Evolutionary conservation across 768 basidiomycete species (phyloP).

Genomic region (Lactarius deliciosus): DNA sequence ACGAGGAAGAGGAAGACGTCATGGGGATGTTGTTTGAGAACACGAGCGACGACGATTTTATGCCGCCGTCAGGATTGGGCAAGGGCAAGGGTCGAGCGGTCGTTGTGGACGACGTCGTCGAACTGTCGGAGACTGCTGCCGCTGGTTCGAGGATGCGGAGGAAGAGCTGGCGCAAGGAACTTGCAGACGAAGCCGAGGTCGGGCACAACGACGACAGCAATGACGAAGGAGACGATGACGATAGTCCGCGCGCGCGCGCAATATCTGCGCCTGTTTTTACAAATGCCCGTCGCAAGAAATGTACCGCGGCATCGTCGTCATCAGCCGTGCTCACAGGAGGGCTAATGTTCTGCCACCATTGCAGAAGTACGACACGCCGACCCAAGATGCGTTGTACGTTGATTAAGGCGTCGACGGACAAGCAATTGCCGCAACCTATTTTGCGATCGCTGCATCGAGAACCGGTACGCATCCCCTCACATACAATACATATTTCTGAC

Average conservation of each 20-base stretch:
- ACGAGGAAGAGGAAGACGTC: constrained; percentile 15
- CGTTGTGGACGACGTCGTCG: not conserved
- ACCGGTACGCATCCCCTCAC: constrained; percentile 13
- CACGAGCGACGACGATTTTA: not conserved
- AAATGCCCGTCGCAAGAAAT: not conserved
- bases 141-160: not conserved
- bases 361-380: constrained; percentile 9
- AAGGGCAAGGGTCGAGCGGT: not conserved
- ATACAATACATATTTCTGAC: not conserved
- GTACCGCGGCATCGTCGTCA: not conserved
- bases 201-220: not conserved
- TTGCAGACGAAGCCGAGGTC: constrained; percentile 2
- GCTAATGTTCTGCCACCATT: constrained; percentile 24
- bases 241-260: not conserved
- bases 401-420: not conserved
- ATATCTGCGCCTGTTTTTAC: not conserved
- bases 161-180: constrained; percentile 16
- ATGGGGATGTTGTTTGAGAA: constrained; percentile 4
- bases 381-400: constrained; percentile 23
- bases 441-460: constrained; percentile 27
- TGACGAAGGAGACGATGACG: not conserved
- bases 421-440: constrained; percentile 14
- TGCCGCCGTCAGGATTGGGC: not conserved
- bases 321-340: no score
- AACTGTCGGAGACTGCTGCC: not conserved